Base-by-base conservation (phyloP, 2,329 filamentous ascomycete species). In the Hypoxylon sp. region DNA sequence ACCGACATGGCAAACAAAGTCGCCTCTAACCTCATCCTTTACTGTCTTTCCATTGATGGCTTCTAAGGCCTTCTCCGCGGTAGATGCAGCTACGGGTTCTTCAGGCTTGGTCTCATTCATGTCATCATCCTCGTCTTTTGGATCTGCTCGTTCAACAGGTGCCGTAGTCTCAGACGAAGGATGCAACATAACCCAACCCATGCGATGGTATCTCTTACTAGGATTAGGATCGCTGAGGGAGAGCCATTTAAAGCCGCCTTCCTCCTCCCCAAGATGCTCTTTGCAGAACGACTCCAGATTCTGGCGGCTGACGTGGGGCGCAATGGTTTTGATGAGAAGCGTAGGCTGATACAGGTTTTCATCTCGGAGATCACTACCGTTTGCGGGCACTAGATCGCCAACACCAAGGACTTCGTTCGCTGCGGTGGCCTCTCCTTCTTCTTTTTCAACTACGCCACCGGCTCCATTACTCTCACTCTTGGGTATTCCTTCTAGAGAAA, bases 21-120 rank as follows among this genome's bases (percentile, higher is more conserved):
- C 96, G 43, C 96, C 96, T 56, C 95, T 91, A 51, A 92, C 90
- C 72, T 97, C 91, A 76, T 99, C 96, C 75, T 97, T 93, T 68
- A 99, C 97, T 0, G 94, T 97, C 83, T 99, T 98, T 73, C 94
- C 93, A 75, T 99, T 98, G 74, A 99, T 91, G n/a, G 94, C 93
- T 68, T 96, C 93, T 0, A 98, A 86, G 0, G 95, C 95, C 76
- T 92, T 95, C 49, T 97, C 92, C 0, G 94, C 93, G 1, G 91
- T 92, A 2, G 86, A 86, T 2, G 81, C 73, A 1, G 84, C 81
- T 4, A 78, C 80, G 7, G 79, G 79, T 19, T 86, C 84, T 43
- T 87, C 84, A 72, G 84, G 79, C 49, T 88, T 87, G 13, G 86
- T 85, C 60, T 87, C 86, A 9, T 79, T 82, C 62, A 49, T 45